A percentile compares a stretch with the other conserved stretches of the same genome.
phyloP scores from a whole-genome alignment of 2,329 filamentous ascomycete species.

The Fusarium nodosum region DNA sequence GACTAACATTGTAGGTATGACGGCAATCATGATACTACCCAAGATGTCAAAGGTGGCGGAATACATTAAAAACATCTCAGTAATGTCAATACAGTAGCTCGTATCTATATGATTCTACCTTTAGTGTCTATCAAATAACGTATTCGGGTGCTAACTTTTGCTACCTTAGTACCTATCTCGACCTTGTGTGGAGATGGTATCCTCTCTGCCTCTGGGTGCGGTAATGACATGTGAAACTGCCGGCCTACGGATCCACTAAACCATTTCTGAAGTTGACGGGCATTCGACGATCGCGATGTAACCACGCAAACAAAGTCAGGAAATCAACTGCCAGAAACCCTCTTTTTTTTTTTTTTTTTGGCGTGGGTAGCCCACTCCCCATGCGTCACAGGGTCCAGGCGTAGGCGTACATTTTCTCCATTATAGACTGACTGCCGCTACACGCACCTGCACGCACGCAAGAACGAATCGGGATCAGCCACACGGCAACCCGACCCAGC shows the following conservation, averaged over 20 bases:
- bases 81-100: neutral
- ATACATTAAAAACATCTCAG: neutral
- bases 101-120: neutral
- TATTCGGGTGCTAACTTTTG: conserved; percentile 15
- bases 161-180: neutral
- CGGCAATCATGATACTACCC: neutral
- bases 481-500: conserved; percentile 8
- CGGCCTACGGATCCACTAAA: conserved; percentile 36
- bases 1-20: neutral
- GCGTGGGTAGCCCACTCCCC: conserved; percentile 28
- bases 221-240: conserved; percentile 43
- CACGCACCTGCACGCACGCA: conserved; percentile 13
- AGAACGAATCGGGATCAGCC: conserved; percentile 34
- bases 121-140: neutral
- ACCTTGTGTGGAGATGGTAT: conserved; percentile 26
- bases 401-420: conserved; percentile 10
- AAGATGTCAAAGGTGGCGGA: neutral
- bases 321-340: conserved; percentile 29
- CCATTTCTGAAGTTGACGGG: conserved; percentile 26
- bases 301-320: conserved; percentile 31
- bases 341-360: conserved; percentile 7
- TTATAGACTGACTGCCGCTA: neutral
- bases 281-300: conserved; percentile 42
- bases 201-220: neutral
- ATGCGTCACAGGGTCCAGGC: conserved; percentile 40